These are phyloP conservation scores for Fraxinus paxiana DNA, from an alignment of 305 asterid species.

Conservation along the genomic window DNA sequence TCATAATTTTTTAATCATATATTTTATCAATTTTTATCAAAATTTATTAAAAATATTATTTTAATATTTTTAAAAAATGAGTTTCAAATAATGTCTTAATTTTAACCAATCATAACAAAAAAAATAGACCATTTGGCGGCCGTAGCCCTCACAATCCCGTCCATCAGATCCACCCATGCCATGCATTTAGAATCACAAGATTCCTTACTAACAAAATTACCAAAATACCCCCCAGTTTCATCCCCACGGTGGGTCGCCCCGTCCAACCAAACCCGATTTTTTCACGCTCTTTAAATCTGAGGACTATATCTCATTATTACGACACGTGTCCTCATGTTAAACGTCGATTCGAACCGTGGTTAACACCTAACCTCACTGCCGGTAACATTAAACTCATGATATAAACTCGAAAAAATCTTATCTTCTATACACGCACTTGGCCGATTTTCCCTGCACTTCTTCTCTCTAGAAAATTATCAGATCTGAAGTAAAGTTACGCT, in stretches of 20 bases:
- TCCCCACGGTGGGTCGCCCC: not conserved
- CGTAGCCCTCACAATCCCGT: conserved; percentile 26
- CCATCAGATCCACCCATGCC: conserved; percentile 38
- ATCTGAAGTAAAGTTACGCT: conserved; percentile 39
- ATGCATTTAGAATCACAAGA: conserved; percentile 42
- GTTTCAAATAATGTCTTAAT: not conserved
- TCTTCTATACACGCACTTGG: conserved; percentile 44
- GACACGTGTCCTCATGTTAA: conserved; percentile 30
- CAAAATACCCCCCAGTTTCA: not conserved
- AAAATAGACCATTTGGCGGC: not conserved
- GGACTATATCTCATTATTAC: conserved; percentile 11
- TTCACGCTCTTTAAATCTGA: conserved; percentile 29
- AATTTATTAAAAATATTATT: no score
- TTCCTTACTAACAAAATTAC: conserved; percentile 19
- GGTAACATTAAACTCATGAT: conserved; percentile 30
- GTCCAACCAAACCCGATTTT: not conserved
- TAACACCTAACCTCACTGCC: conserved; percentile 34
- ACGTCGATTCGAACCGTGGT: conserved; percentile 28
- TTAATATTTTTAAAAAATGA: not conserved
- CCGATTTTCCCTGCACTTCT: not conserved
- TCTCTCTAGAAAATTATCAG: conserved; percentile 1
- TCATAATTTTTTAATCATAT: not conserved
- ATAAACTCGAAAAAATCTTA: conserved; percentile 45
- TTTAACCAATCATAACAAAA: not conserved
- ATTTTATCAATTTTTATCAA: no score